A percentile compares a stretch with the other conserved stretches of the same genome.
phyloP scores from a whole-genome alignment of 2,329 filamentous ascomycete genomes.

The Parafenestella ontariensis region DNA sequence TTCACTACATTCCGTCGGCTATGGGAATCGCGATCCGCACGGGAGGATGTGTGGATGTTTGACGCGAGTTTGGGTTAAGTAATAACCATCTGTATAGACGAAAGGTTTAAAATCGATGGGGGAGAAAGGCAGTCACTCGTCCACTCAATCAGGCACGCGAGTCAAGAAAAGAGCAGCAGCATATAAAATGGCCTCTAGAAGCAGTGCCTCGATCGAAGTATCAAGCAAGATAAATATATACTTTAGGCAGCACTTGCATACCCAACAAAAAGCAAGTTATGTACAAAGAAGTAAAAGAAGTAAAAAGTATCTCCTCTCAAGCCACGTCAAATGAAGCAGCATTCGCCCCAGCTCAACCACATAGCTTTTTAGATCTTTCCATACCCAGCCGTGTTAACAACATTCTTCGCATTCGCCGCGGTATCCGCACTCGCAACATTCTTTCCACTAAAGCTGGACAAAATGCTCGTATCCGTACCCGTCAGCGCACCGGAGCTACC shows the following conservation, averaged over 20 bases:
- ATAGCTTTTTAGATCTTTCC: slow-evolving; percentile 34
- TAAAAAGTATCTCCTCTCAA: background rate
- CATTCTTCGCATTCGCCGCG: slow-evolving; percentile 22
- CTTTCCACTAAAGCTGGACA: slow-evolving; percentile 61
- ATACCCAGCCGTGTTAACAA: slow-evolving; percentile 31
- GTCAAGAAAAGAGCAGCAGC: too few relatives aligned
- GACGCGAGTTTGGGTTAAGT: too few relatives aligned
- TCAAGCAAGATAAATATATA: background rate
- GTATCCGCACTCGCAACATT: slow-evolving; percentile 56
- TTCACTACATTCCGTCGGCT: too few relatives aligned
- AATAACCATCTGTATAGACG: too few relatives aligned
- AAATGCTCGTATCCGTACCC: slow-evolving; percentile 56
- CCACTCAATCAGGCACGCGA: too few relatives aligned
- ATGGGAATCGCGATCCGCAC: too few relatives aligned
- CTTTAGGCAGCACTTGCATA: background rate
- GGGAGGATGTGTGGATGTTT: too few relatives aligned
- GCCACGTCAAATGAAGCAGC: background rate
- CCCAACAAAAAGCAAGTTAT: background rate
- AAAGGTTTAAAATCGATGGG: too few relatives aligned
- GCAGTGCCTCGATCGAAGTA: background rate
- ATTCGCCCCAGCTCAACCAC: too few relatives aligned
- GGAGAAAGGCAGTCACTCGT: too few relatives aligned
- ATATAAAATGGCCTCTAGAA: too few relatives aligned
- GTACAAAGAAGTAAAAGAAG: background rate
- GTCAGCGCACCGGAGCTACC: slow-evolving; percentile 35